A percentile compares a stretch with the other conserved stretches of the same genome.
Evolutionary conservation across 2,329 filamentous ascomycete genomes (phyloP).

Genomic region (Chaetomiaceae sp.): DNA sequence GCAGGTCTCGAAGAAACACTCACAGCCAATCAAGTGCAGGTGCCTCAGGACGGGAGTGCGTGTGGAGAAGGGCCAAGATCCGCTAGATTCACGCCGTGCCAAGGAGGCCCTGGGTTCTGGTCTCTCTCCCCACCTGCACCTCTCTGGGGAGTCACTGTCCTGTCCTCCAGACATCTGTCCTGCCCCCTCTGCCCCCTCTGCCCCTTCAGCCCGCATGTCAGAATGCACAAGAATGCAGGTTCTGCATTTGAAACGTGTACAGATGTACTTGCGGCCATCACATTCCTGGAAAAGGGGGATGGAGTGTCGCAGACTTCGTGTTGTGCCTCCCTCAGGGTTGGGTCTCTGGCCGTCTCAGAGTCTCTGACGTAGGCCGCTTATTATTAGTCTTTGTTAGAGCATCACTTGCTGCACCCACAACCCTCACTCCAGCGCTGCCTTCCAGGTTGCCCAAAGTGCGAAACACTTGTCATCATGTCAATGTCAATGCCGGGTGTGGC

Average conservation of each 20-base stretch:
- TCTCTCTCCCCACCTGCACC: too few species aligned
- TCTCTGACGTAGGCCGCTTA: too few species aligned
- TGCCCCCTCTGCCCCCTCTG: too few species aligned
- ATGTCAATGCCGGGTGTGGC: conserved; percentile 10
- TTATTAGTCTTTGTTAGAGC: too few species aligned
- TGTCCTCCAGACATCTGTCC: too few species aligned
- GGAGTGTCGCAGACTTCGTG: conserved; percentile 4
- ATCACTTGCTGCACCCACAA: too few species aligned
- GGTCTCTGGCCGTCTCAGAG: too few species aligned
- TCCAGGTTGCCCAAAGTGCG: too few species aligned
- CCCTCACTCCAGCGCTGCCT: too few species aligned
- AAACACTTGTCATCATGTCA: too few species aligned
- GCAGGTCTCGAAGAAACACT: conserved; percentile 2
- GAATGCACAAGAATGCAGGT: conserved; percentile 18
- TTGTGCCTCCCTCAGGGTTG: conserved; percentile 10
- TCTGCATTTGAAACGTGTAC: conserved; percentile 13
- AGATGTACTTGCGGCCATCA: conserved; percentile 7
- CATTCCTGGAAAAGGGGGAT: conserved; percentile 12
- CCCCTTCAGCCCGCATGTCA: background rate
- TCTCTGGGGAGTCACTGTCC: too few species aligned
- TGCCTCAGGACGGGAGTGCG: conserved; percentile 3
- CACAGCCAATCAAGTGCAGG: conserved; percentile 18
- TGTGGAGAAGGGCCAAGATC: conserved; percentile 12
- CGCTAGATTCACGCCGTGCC: conserved; percentile 19
- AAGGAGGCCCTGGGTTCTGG: too few species aligned